Percentiles rank a stretch among this genome's conserved stretches.
Evolutionary conservation across 208 protist species (phyloP).

Genomic region (Trypanosoma cruzi): DNA sequence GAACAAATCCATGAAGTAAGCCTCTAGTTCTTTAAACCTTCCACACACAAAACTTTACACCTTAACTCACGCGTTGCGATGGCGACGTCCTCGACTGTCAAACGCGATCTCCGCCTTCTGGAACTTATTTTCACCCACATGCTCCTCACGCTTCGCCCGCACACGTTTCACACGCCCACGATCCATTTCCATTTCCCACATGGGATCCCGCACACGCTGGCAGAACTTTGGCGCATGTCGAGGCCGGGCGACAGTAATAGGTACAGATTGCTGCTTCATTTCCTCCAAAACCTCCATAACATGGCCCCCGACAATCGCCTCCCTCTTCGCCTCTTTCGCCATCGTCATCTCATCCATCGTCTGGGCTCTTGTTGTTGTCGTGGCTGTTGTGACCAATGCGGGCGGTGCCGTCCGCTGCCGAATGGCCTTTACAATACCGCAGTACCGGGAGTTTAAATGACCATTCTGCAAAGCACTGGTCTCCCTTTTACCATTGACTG

Average conservation of each 20-base stretch:
- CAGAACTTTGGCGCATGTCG: constrained; percentile 65
- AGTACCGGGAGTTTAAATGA: constrained; percentile 29
- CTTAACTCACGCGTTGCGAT: constrained; percentile 15
- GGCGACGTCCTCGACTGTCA: constrained; percentile 35
- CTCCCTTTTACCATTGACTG: neutral
- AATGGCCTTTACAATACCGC: constrained; percentile 59
- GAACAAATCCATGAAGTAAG: too few species aligned
- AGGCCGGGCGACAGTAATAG: constrained; percentile 48
- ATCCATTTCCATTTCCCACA: constrained; percentile 91
- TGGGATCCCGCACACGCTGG: constrained; percentile 70
- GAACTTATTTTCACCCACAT: constrained; percentile 30
- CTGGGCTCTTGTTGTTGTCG: neutral
- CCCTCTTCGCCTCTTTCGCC: neutral
- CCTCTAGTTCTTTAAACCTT: too few species aligned
- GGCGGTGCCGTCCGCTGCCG: neutral
- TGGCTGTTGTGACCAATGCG: neutral
- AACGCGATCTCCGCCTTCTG: constrained; percentile 28
- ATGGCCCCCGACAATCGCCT: constrained; percentile 33
- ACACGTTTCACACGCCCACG: constrained; percentile 85
- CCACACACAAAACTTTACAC: neutral
- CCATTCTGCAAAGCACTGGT: neutral
- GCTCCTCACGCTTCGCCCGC: constrained; percentile 31
- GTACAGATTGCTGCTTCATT: constrained; percentile 31
- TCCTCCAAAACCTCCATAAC: constrained; percentile 56
- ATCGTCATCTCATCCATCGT: neutral